A percentile compares a stretch with the other conserved stretches of the same genome.
phyloP scores from a whole-genome alignment of 306 rosid species.

The Albizia julibrissin region DNA sequence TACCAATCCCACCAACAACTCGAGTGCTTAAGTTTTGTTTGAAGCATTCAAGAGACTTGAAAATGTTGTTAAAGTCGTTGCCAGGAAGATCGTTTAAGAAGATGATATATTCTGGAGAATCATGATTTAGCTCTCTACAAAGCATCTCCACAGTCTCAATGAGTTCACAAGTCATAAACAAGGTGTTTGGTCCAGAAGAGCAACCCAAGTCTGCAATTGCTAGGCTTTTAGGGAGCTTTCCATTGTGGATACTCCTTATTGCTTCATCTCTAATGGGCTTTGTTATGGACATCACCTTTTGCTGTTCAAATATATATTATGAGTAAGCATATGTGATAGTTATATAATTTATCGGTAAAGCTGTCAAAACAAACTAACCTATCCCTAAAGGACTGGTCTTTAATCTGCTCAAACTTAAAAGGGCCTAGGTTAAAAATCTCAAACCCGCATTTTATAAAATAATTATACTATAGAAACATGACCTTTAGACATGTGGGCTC shows the following conservation, averaged over 20 bases:
- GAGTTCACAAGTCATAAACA: not conserved
- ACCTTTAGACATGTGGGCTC: too few relatives aligned
- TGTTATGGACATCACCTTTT: not conserved
- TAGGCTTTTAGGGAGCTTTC: not conserved
- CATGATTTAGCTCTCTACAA: not conserved
- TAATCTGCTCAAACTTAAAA: too few relatives aligned
- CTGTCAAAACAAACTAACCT: too few relatives aligned
- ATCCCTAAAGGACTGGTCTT: too few relatives aligned
- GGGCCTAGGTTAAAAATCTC: rapidly evolving
- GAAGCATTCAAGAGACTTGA: not conserved
- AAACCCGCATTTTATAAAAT: too few relatives aligned
- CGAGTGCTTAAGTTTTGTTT: not conserved
- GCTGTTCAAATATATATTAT: not conserved
- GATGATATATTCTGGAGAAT: not conserved
- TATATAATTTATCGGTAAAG: too few relatives aligned
- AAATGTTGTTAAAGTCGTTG: not conserved
- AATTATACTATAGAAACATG: too few relatives aligned
- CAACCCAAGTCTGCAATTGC: not conserved
- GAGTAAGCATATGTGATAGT: not conserved
- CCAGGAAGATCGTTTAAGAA: not conserved
- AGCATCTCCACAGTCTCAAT: not conserved
- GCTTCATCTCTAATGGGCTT: not conserved
- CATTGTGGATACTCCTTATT: not conserved
- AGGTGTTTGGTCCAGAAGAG: not conserved
- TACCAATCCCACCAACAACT: not conserved